Evolutionary conservation across 805 yeast species (phyloP), one percentile per base, ranked within the genome.

Genomic region (Pichia sporocuriosa): DNA sequence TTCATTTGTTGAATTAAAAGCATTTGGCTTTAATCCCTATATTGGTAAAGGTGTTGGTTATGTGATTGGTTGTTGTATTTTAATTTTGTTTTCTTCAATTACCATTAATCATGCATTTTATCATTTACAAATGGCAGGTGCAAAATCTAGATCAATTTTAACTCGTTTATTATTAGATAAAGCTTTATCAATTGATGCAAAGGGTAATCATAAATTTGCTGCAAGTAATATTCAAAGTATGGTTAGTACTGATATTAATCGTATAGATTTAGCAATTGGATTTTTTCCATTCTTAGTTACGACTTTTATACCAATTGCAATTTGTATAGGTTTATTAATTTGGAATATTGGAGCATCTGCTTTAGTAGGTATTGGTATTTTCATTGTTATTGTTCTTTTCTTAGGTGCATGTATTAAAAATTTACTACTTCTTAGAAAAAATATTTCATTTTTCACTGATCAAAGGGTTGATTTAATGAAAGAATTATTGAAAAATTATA

Each of bases 171-270:
- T 85, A 16, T 67, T 83, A 46, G 75, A 74, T 36, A 87, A 87
- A 58, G 67, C 86, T 13, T 75, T 84, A 52, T 66, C 60, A 38
- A 66, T 87, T 31, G 77, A 80, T 43, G 72, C 79, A 8, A 69
- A 67, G 39, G 77, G 89, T 5, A 75, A 70, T 37, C 80, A 79
- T 52, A 66, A 70, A 45, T 85, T 67, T 55, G 79, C 94, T 1
- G 69, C 75, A 28, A 85, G 93, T 43, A 79, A 77, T 46, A 71
- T 88, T 42, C 84, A 90, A 28, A 78, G 87, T 11, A 63, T 87
- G 56, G 77, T 87, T 64, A 84, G 89, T 42, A 78, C 95, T 0
- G 96, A 88, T 59, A 65, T 87, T 32, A 72, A 86, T 25, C 75
- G 95, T 58, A 69, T 87, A 25, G 95, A 85, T 59, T 71, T 84